A percentile compares a stretch with the other conserved stretches of the same genome.
Conservation (phyloP, 2,329 filamentous ascomycete genomes). For the Fusarium euwallaceae region DNA sequence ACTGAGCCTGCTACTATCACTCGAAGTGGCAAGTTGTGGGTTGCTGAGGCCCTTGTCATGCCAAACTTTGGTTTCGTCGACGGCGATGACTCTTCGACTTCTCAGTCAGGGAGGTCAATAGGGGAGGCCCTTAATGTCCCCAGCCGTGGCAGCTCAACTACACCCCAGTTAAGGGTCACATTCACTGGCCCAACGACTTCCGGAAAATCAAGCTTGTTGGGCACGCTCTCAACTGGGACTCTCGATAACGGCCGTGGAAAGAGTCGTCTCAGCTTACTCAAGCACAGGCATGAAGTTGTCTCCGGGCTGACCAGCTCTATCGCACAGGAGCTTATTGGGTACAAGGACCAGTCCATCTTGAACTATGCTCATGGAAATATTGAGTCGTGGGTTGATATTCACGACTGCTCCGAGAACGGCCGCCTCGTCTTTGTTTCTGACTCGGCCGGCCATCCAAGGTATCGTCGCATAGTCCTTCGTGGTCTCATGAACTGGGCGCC, state of each 20-base stretch:
- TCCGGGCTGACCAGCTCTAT: slow-evolving; percentile 96
- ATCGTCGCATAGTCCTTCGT: slow-evolving; percentile 87
- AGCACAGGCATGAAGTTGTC: slow-evolving; percentile 91
- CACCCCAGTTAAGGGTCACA: slow-evolving; percentile 86
- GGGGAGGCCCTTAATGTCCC: slow-evolving; percentile 42
- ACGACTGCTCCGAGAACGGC: slow-evolving; percentile 79
- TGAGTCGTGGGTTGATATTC: slow-evolving; percentile 94
- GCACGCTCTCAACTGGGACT: slow-evolving; percentile 87
- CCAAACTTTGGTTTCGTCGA: slow-evolving; percentile 70
- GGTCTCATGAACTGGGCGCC: slow-evolving; percentile 96
- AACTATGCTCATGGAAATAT: slow-evolving; percentile 91
- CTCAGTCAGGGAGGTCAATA: slow-evolving; percentile 8
- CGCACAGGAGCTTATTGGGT: slow-evolving; percentile 93
- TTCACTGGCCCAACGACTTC: slow-evolving; percentile 90
- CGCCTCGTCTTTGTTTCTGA: slow-evolving; percentile 91
- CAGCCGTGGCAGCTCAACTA: slow-evolving; percentile 64
- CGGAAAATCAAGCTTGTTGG: slow-evolving; percentile 92
- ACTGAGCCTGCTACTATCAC: slow-evolving; percentile 36
- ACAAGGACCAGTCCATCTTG: slow-evolving; percentile 72
- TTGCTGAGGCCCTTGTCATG: slow-evolving; percentile 90
- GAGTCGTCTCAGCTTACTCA: slow-evolving; percentile 87
- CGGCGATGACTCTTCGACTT: slow-evolving; percentile 4
- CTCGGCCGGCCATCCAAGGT: slow-evolving; percentile 91
- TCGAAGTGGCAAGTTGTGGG: slow-evolving; percentile 75
- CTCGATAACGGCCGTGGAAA: slow-evolving; percentile 94